Evolutionary conservation across 208 protist species (phyloP).

Genomic region (Acanthamoeba sp.): DNA sequence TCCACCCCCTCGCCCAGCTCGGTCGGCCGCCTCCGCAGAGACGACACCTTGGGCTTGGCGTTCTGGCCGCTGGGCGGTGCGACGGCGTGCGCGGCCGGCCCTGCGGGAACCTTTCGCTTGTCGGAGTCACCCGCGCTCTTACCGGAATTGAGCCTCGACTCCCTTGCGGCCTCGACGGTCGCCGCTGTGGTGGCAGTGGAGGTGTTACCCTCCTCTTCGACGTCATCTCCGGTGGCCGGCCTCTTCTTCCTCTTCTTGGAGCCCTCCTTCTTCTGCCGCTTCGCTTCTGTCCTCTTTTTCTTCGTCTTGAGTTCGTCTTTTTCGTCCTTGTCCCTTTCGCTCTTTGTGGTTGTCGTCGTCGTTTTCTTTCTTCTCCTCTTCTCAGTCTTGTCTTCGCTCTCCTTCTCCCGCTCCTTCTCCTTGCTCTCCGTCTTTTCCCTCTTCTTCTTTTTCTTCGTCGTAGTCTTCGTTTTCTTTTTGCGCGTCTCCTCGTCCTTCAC

Average conservation of each 20-base stretch:
- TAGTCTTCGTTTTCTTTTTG: slow-evolving; percentile 16
- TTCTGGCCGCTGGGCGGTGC: too few species aligned
- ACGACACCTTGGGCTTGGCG: neutral
- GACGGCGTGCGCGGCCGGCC: too few species aligned
- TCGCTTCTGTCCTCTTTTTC: neutral
- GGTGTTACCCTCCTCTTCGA: neutral
- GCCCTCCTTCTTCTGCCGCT: neutral
- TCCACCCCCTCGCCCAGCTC: neutral
- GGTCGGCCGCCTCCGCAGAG: neutral
- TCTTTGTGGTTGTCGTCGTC: neutral
- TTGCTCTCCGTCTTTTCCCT: slow-evolving; percentile 31
- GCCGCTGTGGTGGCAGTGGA: too few species aligned
- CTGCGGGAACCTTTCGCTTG: neutral
- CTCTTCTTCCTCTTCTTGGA: slow-evolving; percentile 25
- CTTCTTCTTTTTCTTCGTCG: slow-evolving; percentile 11
- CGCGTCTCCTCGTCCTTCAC: slow-evolving; percentile 45
- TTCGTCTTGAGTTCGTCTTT: neutral
- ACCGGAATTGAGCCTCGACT: too few species aligned
- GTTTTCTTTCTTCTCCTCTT: slow-evolving; percentile 52
- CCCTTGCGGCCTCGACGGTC: neutral
- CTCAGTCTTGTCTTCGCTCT: neutral
- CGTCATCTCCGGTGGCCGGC: too few species aligned
- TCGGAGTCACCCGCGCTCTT: neutral
- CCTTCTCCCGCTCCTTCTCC: neutral
- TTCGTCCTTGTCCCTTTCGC: neutral